Evolutionary conservation across 2,329 filamentous ascomycete genomes (phyloP), one percentile per base, ranked within the genome.

Genomic region (Waltergamsia citrina): DNA sequence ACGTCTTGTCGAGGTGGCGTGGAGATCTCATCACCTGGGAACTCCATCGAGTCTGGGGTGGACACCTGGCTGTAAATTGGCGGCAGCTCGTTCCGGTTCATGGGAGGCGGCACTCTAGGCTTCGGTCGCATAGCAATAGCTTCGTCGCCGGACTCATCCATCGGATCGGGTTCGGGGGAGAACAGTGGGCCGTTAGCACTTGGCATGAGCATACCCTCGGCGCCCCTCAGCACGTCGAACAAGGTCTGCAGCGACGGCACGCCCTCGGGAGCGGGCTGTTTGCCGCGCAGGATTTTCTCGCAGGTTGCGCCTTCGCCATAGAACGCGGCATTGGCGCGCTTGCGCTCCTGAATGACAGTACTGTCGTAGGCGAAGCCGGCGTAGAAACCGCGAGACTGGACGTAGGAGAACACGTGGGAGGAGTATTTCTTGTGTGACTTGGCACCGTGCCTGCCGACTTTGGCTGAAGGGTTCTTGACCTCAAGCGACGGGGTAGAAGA

Each of bases 321-420:
- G 50, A 94, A 94, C 6, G 74, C 73, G 34, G 85, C 81, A 48
- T 95, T 95, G 50, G 90, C 88, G 38, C 90, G 85, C n/a, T 74
- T 80, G 33, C 87, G 75, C 56, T 93, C 85, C 18, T 90, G 83
- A 32, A 94, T 70, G 9, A 94, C 74, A 0, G 86, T 94, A 18
- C 88, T 88, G 49, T 94, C 87, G 22, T 94, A 71, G 48, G 88
- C 83, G 1, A 94, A 73, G 20, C 86, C 86, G 2, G 85, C 87
- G 49, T 93, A 94, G 45, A 94, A 78, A 5, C 88, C 88, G 34
- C 86, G 75, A 31, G 81, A 88, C 62, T 94, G 94, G 59, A 94
- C 75, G 53, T 94, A 94, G 3, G 63, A 66, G 37, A 69, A 70
- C n/a, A n/a, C n/a, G n/a, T 10, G 10, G 15, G 27, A 10, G 10